phyloP scores from a whole-genome alignment of 768 basidiomycete species.

The Amanita pallidorosea region DNA sequence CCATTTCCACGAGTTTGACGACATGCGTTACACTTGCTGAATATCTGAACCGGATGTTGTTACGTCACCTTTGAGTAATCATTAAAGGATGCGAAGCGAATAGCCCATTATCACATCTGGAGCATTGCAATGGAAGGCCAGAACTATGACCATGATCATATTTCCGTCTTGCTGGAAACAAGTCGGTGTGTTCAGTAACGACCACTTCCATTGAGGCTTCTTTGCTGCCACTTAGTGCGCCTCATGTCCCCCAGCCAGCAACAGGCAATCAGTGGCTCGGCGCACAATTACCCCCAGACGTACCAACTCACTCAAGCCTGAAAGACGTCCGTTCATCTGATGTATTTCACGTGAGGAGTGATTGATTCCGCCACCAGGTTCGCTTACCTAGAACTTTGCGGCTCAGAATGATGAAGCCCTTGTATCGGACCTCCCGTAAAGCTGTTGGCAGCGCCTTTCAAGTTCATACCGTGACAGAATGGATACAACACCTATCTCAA shows the following conservation, averaged over 20 bases:
- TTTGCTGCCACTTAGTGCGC: background rate
- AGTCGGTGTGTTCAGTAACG: background rate
- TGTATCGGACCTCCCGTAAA: background rate
- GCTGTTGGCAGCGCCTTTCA: background rate
- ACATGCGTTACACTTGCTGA: background rate
- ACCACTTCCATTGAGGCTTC: background rate
- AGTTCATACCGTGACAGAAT: background rate
- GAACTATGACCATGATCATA: background rate
- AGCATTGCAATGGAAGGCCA: background rate
- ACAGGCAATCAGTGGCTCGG: constrained; percentile 5
- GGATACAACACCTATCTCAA: background rate
- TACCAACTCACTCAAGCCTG: background rate
- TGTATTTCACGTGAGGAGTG: constrained; percentile 1
- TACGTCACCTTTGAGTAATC: background rate
- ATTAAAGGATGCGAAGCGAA: background rate
- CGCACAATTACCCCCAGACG: background rate
- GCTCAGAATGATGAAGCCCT: background rate
- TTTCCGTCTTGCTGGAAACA: background rate
- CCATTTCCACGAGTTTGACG: background rate
- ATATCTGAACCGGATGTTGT: background rate
- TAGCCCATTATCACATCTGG: background rate
- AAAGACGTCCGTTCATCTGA: background rate
- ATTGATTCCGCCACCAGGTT: background rate
- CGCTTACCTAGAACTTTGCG: background rate
- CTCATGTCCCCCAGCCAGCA: background rate